Base-by-base conservation (phyloP, 1,284 basidiomycete genomes). In the Mycosarcoma mackinlayi region DNA sequence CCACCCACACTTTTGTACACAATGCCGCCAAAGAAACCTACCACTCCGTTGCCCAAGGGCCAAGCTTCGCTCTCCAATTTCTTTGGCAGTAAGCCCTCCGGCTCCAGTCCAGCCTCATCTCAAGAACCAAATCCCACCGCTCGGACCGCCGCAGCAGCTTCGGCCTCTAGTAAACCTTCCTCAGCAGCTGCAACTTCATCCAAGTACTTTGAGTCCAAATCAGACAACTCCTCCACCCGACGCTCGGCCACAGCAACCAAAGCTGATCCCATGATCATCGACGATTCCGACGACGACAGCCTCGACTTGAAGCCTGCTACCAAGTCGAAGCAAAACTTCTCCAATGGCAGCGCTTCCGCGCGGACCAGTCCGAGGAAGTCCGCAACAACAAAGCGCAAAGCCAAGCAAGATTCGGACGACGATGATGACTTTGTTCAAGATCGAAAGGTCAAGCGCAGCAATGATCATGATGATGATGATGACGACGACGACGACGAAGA, bases 401-500 rank as follows among this genome's bases (percentile, higher is more conserved):
- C 46, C 13, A 21, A 46, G 9, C 30, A 47, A 23, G 49, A 59
- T 24, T 47, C 42, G 40, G 44, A 34, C 18, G 53, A 63, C 23
- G 52, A 62, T 23, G 56, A 59, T 1, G n/a, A n/a, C n/a, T 46
- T 52, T 13, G 55, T 42, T 6, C 40, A 35, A 27, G 35, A 33
- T 27, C 23, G 25, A 18, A 38, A 50, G 19, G 33, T 5, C 10
- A 18, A 44, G n/a, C 27, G 37, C 8, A 19, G 19, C 37, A 8
- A n/a, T n/a, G n/a, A n/a, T n/a, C n/a, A 52, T 16, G 50, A 56
- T 13, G 44, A 55, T 10, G 58, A 58, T 13, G 63, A 71, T 8
- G 51, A 68, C 31, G 63, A 73, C 7, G 72, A 76, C 28, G 75
- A 78, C 27, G 77, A 81, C 3, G 81, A 82, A 25, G 76, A 79